Conservation (phyloP, 495 filamentous ascomycete genomes). For the Podospora fimiseda region DNA sequence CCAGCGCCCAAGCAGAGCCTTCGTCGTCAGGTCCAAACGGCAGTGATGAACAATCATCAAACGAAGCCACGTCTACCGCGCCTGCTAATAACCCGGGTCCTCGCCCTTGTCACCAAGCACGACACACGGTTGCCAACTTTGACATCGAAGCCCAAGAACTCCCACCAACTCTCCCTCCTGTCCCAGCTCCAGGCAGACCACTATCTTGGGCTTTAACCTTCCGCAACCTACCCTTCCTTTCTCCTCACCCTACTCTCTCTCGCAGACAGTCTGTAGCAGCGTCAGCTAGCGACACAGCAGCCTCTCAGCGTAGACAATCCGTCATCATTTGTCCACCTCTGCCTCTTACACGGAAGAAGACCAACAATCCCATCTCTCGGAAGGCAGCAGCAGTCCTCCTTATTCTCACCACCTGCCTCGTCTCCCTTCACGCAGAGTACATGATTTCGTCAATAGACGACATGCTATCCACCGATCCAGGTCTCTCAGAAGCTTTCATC, state of each 20-base stretch:
- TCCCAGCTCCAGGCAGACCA: constrained; percentile 14
- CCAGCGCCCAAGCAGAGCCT: no score
- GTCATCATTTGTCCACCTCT: no score
- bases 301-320: no score
- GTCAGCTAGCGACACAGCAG: no score
- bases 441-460: constrained; percentile 72
- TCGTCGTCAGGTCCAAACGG: no score
- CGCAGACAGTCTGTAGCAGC: no score
- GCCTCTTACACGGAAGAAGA: no score
- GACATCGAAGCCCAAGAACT: constrained; percentile 37
- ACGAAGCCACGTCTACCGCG: no score
- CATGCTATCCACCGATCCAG: constrained; percentile 52
- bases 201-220: not conserved
- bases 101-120: no score
- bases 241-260: no score
- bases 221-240: not conserved
- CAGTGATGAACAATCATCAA: no score
- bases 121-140: constrained; percentile 52
- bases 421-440: constrained; percentile 84
- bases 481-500: constrained; percentile 72
- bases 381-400: constrained; percentile 29
- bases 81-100: constrained; percentile 50
- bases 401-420: constrained; percentile 67
- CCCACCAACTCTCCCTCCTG: not conserved
- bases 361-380: not conserved